Evolutionary conservation across 345 rosid species (phyloP).

Genomic region (Moricandia arvensis): DNA sequence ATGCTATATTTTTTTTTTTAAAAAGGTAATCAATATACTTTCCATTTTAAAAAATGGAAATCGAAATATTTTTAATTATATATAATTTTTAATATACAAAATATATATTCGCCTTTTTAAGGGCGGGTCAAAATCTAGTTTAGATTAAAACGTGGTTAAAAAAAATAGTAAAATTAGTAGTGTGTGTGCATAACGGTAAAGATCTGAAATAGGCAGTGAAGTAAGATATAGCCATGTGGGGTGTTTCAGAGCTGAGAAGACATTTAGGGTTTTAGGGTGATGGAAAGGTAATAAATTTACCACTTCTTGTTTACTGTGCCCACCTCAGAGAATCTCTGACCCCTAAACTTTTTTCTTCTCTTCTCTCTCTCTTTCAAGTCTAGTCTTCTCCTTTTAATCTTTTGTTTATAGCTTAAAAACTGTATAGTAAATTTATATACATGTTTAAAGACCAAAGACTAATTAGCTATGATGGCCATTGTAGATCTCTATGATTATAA

Average conservation of each 20-base stretch:
- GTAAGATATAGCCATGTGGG: constrained; percentile 31
- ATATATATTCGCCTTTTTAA: too few relatives aligned
- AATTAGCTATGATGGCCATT: neutral
- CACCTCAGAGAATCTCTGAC: neutral
- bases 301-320: constrained; percentile 11
- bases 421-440: neutral
- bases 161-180: neutral
- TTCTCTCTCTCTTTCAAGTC: constrained; percentile 11
- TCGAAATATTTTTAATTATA: too few relatives aligned
- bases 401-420: neutral
- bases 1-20: too few relatives aligned
- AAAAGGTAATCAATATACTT: too few relatives aligned
- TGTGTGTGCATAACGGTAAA: constrained; percentile 31
- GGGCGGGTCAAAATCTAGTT: too few relatives aligned
- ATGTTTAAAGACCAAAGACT: neutral
- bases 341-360: neutral
- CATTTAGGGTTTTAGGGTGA: constrained; percentile 11
- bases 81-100: too few relatives aligned
- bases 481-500: neutral
- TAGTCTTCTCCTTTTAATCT: neutral
- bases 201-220: constrained; percentile 7
- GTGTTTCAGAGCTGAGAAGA: constrained; percentile 29
- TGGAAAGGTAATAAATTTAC: constrained; percentile 22
- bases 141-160: neutral
- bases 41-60: too few relatives aligned